Evolutionary conservation across 495 filamentous ascomycete genomes (phyloP), one percentile per base, ranked within the genome.

Genomic region (Terfezia claveryi): DNA sequence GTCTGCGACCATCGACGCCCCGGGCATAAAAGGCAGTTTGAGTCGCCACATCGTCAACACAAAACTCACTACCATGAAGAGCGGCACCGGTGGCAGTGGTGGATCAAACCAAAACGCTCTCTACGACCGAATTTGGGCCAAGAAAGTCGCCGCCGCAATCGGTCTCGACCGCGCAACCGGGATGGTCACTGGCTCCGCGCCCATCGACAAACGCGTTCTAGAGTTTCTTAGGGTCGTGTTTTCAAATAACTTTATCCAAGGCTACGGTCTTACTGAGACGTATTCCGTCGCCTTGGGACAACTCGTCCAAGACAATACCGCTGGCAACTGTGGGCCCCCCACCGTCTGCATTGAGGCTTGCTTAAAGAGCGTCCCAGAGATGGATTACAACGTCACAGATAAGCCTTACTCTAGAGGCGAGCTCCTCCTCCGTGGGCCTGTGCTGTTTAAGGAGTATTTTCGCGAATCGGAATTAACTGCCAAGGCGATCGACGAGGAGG

Each of bases 181-280:
- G 54, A 85, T 94, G 82, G 75, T 93, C 36, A 84, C 83, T 38
- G 91, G 92, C 38, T 89, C 85, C 54, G 92, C 91, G 17, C 91
- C 91, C 38, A 74, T 98, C 23, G 87, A 95, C 58, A 87, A 89
- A 2, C 74, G 76, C 11, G 76, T 96, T 12, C 86, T 95, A 57
- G 74, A 82, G 65, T 94, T 95, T 72, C 77, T 98, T 38, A 83
- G 91, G 32, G 77, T 85, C 38, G 80, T 81, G 44, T 82, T 91
- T 55, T 81, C 77, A 38, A 86, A 83, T 64, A 72, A 82, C 63
- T 81, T 98, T 61, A 62, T 78, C 23, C 89, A 96, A 71, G 91
- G 91, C 50, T 98, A 92, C 66, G 91, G 91, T 49, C 72, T 98
- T 59, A 98, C 92, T 5, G 91, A 98, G 68, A 81, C 87, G n/a